Percentiles rank a stretch among this genome's conserved stretches.
Evolutionary conservation across 2,329 filamentous ascomycete genomes (phyloP).

Genomic region (Clonostachys chloroleuca): DNA sequence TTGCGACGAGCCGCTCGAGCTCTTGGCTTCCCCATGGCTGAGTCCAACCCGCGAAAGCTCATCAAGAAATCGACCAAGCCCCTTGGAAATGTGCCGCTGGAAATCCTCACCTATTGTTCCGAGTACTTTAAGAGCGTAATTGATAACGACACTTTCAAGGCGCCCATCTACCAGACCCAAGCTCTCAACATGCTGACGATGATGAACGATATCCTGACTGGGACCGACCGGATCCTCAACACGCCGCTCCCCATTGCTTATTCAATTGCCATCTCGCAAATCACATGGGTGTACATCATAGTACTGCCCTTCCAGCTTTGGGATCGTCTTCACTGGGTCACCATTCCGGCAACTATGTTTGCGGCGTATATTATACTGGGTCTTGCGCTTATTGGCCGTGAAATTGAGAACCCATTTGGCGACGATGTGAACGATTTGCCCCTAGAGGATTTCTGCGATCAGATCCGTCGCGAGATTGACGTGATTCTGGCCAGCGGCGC

Average conservation of each 20-base stretch:
- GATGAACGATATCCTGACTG: constrained; percentile 62
- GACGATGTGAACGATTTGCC: constrained; percentile 63
- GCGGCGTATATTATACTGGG: constrained; percentile 47
- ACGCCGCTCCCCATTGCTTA: constrained; percentile 72
- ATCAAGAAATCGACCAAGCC: constrained; percentile 64
- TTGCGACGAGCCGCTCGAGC: constrained; percentile 43
- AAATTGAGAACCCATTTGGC: constrained; percentile 67
- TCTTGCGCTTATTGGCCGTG: constrained; percentile 40
- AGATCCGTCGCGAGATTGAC: no score
- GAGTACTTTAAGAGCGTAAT: constrained; percentile 56
- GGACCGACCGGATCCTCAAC: constrained; percentile 68
- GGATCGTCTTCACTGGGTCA: constrained; percentile 50
- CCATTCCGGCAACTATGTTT: constrained; percentile 41
- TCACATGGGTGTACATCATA: constrained; percentile 72
- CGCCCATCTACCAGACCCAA: constrained; percentile 46
- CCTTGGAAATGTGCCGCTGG: constrained; percentile 67
- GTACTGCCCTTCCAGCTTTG: constrained; percentile 70
- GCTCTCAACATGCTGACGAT: constrained; percentile 44
- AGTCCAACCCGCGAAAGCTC: constrained; percentile 64
- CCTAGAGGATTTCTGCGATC: constrained; percentile 56
- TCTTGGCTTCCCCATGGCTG: constrained; percentile 63
- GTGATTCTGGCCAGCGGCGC: no score
- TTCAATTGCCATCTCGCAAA: constrained; percentile 71
- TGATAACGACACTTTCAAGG: constrained; percentile 37
- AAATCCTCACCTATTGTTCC: constrained; percentile 63